Evolutionary conservation across 768 basidiomycete genomes (phyloP).

Genomic region (Psilocybe subaeruginosa): DNA sequence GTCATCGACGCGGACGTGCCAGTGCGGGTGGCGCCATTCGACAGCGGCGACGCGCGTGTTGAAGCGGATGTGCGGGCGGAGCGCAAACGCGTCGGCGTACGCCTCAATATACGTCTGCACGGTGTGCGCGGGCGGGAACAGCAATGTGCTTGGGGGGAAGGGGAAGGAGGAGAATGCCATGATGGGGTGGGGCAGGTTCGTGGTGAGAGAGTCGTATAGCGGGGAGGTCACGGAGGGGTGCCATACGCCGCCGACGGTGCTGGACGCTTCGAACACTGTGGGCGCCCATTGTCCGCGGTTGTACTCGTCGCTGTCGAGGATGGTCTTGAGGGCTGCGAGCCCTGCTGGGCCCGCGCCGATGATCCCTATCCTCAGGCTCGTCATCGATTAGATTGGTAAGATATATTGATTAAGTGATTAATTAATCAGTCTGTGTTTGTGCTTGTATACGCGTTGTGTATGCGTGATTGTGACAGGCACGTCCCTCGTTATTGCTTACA

Average conservation of each 20-base stretch:
- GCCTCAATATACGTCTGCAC: conserved; percentile 72
- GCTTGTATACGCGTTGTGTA: conserved; percentile 9
- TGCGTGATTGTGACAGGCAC: not conserved
- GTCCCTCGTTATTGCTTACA: too few species aligned
- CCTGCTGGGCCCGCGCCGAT: conserved; percentile 82
- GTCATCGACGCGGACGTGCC: conserved; percentile 43
- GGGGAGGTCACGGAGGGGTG: conserved; percentile 66
- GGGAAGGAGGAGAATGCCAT: conserved; percentile 70
- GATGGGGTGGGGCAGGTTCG: conserved; percentile 78
- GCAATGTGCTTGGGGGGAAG: conserved; percentile 73
- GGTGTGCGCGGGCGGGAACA: conserved; percentile 64
- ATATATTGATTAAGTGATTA: not conserved
- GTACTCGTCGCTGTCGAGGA: conserved; percentile 61
- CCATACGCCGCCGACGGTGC: conserved; percentile 80
- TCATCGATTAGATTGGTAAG: not conserved
- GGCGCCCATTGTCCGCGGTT: conserved; percentile 65
- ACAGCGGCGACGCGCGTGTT: conserved; percentile 56
- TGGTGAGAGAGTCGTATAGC: conserved; percentile 79
- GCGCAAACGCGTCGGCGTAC: conserved; percentile 65
- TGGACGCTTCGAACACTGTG: conserved; percentile 64
- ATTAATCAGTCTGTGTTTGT: conserved; percentile 15
- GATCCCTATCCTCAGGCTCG: conserved; percentile 50
- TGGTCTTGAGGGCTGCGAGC: conserved; percentile 66
- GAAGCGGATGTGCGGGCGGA: conserved; percentile 65
- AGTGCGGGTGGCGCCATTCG: conserved; percentile 39